Evolutionary conservation across 306 rosid species (phyloP).

Genomic region (Fragaria nilgerrensis): DNA sequence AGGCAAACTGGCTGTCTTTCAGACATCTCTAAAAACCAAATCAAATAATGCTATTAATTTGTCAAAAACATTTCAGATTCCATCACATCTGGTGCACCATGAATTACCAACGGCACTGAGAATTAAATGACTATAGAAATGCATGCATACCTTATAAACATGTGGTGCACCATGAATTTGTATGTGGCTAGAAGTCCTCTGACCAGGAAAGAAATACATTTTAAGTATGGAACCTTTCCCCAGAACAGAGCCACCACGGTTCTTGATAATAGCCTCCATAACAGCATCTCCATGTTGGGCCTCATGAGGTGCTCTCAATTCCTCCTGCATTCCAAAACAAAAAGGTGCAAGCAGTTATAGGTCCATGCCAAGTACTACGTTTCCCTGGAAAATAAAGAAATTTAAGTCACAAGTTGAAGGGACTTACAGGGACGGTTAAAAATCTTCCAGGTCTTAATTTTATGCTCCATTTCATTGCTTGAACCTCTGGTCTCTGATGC

Average conservation of each 20-base stretch:
- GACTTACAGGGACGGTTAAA: slow-evolving; percentile 74
- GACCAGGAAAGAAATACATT: slow-evolving; percentile 96
- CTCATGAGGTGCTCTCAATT: slow-evolving; percentile 72
- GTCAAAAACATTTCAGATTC: not conserved
- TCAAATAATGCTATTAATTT: not conserved
- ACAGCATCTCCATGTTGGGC: slow-evolving; percentile 91
- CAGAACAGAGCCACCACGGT: slow-evolving; percentile 74
- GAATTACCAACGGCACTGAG: not conserved
- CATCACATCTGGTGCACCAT: slow-evolving; percentile 9
- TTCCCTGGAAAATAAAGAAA: not conserved
- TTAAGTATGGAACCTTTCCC: slow-evolving; percentile 91
- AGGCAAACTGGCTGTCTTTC: not conserved
- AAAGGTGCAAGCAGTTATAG: slow-evolving; percentile 27
- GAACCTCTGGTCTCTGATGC: slow-evolving; percentile 83
- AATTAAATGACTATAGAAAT: not conserved
- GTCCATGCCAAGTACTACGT: slow-evolving; percentile 4
- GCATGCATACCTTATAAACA: slow-evolving; percentile 67
- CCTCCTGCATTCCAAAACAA: slow-evolving; percentile 59
- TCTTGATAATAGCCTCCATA: slow-evolving; percentile 79
- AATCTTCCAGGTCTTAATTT: slow-evolving; percentile 81
- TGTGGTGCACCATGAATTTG: slow-evolving; percentile 80
- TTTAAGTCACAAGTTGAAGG: slow-evolving; percentile 12
- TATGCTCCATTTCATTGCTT: slow-evolving; percentile 94
- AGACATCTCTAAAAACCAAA: not conserved
- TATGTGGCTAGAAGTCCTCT: slow-evolving; percentile 76